A percentile compares a stretch with the other conserved stretches of the same genome.
Conservation (phyloP, 352 stramenopile genomes). For the Globisporangium solare region DNA sequence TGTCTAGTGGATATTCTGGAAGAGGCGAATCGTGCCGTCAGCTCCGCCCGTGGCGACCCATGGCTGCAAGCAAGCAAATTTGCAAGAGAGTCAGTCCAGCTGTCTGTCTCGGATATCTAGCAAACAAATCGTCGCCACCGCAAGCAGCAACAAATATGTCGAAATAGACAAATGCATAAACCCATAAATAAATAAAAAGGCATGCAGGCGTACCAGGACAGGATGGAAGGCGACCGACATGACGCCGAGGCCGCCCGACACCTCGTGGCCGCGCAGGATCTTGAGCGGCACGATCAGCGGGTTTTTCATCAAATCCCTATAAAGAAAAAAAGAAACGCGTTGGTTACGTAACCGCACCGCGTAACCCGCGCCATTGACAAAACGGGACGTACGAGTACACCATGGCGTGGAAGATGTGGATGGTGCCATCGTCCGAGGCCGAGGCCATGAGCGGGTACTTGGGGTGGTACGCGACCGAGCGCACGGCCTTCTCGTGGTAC, state of each 20-base stretch:
- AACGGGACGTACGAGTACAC: constrained; percentile 92
- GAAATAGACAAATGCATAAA: neutral
- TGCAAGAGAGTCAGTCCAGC: constrained; percentile 34
- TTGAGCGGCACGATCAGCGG: constrained; percentile 99
- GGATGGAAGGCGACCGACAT: constrained; percentile 97
- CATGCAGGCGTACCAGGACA: constrained; percentile 79
- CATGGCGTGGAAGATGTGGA: constrained; percentile 99
- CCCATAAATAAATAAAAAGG: constrained; percentile 1
- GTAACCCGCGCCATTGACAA: too few species aligned
- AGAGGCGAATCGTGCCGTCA: constrained; percentile 94
- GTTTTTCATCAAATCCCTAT: constrained; percentile 97
- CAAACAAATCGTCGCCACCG: too few species aligned
- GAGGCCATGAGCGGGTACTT: constrained; percentile 99
- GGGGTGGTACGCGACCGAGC: constrained; percentile 91
- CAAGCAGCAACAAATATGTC: neutral
- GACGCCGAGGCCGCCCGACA: constrained; percentile 93
- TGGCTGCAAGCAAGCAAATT: constrained; percentile 35
- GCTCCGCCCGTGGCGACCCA: constrained; percentile 94
- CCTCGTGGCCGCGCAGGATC: constrained; percentile 94
- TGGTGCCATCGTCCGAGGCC: constrained; percentile 96
- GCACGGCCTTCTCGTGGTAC: constrained; percentile 97
- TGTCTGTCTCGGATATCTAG: too few species aligned
- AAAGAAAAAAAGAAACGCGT: neutral
- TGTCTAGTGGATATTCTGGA: constrained; percentile 94
- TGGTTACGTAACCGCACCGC: neutral